Base-by-base conservation (phyloP, 1,139 yeast genomes). In the Pichia sp. region DNA sequence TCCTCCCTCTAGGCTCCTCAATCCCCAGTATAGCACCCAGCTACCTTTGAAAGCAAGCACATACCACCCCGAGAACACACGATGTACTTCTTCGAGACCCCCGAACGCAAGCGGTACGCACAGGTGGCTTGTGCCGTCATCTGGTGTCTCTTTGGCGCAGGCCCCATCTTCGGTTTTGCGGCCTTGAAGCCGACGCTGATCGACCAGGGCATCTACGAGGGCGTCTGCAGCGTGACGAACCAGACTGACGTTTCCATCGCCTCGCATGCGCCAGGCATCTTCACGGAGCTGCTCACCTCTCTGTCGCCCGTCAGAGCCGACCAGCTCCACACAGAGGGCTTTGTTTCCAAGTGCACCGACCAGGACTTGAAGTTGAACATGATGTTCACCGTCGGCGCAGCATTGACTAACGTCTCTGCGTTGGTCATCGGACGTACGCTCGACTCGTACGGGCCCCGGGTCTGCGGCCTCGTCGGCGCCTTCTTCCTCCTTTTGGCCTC, bases 161-260 rank as follows among this genome's bases (percentile, higher is more conserved):
- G 87, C 2, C 84, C 85, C 6, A 80, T 81, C 40, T 82, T 82
- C 68, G 86, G 86, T 1, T 81, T 81, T 69, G 86, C 86, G 17
- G 86, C 86, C 2, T 70, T 81, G 61, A 81, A 81, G 62, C 86
- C 86, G 16, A 75, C 80, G 14, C 69, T 81, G 52, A 76, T 81
- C 48, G 68, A 69, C 47, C 82, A 81, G 64, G 78, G 78, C 3
- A 73, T 81, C 51, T 81, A 81, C 62, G 71, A 71, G 51, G 71
- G 73, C 9, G 64, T 67, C 48, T 81, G 85, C 67, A 63, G 67
- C 17, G 40, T 58, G 14, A 29, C 49, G 56, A 7, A 52, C 60
- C 3, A 41, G 46, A 10, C 51, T 46, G 33, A 49, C 38, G 29
- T 27, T 5, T 34, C 50, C 29, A 43, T 34, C 46, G 43, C 36